Evolutionary conservation across 352 stramenopile species (phyloP), one percentile per base, ranked within the genome.

Genomic region (Globisporangium nodosum): DNA sequence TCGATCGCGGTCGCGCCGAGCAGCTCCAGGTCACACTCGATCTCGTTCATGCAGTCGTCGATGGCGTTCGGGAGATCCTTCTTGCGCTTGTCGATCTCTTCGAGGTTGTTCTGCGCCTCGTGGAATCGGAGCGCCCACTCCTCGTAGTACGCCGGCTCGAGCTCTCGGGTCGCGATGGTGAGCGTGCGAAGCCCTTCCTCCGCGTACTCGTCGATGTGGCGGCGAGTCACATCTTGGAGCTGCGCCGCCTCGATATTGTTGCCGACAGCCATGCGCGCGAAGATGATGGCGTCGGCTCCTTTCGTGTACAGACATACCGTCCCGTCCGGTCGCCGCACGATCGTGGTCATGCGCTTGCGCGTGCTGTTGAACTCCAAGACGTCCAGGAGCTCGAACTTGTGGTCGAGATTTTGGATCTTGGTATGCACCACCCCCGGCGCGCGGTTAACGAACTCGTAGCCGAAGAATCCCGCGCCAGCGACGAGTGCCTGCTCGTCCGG

Each of bases 1-100:
- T 98, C 93, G 53, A 98, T 98, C 21, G 90, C 93, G 3, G 88
- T 98, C 0, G 92, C 87, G 6, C 93, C 92, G 8, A 97, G 73
- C 5, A 97, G 76, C 27, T 82, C 74, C 42, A 97, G 66, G 30
- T 94, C 68, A 11, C 63, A 72, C 63, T 97, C 90, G 21, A 97
- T 80, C 56, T 93, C 82, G 45, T 81, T 79, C 83, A 92, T 92
- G 37, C 73, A 91, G 21, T 71, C 56, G 43, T 94, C 85, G 48
- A 92, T 92, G 12, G 60, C 57, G 56, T 94, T 94, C 1, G 73
- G 66, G 2, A 75, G 63, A 48, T 90, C 87, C 33, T 86, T 78
- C 39, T 91, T 96, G 42, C 83, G 77, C 61, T 88, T 87, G 43
- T 90, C 76, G n/a, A 91, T 78, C 64, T 92, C 85, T 2, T 63